Evolutionary conservation across 2,329 filamentous ascomycete species (phyloP).

Genomic region (Zymoseptoria ardabiliae): DNA sequence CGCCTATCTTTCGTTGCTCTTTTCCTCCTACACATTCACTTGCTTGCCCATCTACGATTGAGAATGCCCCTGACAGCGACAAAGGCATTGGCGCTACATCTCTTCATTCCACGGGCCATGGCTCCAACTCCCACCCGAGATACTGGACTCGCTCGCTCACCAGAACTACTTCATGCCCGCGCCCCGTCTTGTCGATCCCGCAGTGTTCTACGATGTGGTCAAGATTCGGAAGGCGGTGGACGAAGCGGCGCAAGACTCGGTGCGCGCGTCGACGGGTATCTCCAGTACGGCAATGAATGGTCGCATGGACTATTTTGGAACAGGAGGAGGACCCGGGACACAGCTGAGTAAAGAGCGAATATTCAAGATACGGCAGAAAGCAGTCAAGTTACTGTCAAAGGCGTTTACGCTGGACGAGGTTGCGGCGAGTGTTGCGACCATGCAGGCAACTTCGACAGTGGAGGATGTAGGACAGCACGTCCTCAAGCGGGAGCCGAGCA

Average conservation of each 20-base stretch:
- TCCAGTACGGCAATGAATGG: conserved; percentile 58
- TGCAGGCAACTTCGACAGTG: conserved; percentile 70
- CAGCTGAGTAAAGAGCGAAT: conserved; percentile 69
- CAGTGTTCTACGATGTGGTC: conserved; percentile 74
- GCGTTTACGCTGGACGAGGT: conserved; percentile 80
- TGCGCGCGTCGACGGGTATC: conserved; percentile 67
- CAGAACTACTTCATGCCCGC: conserved; percentile 71
- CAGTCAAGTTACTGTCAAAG: conserved; percentile 66
- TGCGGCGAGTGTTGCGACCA: conserved; percentile 71
- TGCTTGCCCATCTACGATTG: not conserved
- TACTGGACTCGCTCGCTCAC: conserved; percentile 70
- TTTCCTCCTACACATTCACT: not conserved
- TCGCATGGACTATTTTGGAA: conserved; percentile 38
- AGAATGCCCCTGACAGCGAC: conserved; percentile 3
- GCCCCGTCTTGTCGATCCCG: conserved; percentile 70
- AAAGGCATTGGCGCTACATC: conserved; percentile 77
- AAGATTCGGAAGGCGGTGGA: conserved; percentile 76
- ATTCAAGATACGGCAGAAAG: conserved; percentile 72
- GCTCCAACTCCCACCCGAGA: conserved; percentile 70
- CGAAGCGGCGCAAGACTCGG: conserved; percentile 69
- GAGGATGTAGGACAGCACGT: conserved; percentile 71
- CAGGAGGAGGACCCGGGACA: conserved; percentile 46
- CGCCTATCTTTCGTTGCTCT: conserved; percentile 10
- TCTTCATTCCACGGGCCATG: conserved; percentile 77
- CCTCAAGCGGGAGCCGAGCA: conserved; percentile 58